These are phyloP conservation scores for Lathyrus aphaca DNA, from an alignment of 306 rosid species.

Conservation along the genomic window DNA sequence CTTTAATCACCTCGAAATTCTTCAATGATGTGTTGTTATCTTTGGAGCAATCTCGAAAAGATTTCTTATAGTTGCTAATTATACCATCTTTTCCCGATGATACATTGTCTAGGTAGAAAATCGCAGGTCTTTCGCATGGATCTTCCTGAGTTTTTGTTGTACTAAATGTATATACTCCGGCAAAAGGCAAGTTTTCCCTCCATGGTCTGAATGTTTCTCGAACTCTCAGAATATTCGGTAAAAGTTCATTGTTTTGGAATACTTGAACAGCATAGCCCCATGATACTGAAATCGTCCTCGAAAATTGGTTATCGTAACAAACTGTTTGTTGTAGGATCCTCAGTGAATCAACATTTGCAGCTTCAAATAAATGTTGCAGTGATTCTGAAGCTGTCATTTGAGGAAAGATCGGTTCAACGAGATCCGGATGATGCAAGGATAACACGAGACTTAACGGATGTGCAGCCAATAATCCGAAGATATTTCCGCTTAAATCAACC, in stretches of 20 bases:
- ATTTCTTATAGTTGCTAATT: slow-evolving; percentile 53
- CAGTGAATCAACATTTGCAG: slow-evolving; percentile 61
- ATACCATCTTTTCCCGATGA: slow-evolving; percentile 44
- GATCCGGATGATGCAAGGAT: slow-evolving; percentile 66
- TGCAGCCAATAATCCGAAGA: slow-evolving; percentile 73
- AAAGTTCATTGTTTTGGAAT: slow-evolving; percentile 46
- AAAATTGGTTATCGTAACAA: slow-evolving; percentile 69
- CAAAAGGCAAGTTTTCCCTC: slow-evolving; percentile 29
- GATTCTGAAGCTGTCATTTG: slow-evolving; percentile 58
- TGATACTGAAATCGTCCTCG: slow-evolving; percentile 74
- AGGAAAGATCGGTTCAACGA: slow-evolving; percentile 68
- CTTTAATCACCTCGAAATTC: slow-evolving; percentile 62
- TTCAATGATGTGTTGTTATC: slow-evolving; percentile 45
- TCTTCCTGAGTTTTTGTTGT: slow-evolving; percentile 46
- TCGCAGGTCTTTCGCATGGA: slow-evolving; percentile 59
- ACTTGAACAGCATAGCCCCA: slow-evolving; percentile 93
- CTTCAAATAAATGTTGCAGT: slow-evolving; percentile 59
- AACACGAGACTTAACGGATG: slow-evolving; percentile 78
- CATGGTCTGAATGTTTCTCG: slow-evolving; percentile 66
- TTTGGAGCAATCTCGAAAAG: slow-evolving; percentile 53
- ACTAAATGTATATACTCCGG: slow-evolving; percentile 54
- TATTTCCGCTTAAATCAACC: slow-evolving; percentile 71
- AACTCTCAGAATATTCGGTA: slow-evolving; percentile 55
- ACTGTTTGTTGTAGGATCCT: slow-evolving; percentile 73
- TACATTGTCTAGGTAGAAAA: slow-evolving; percentile 61